Base-by-base conservation (phyloP, 345 rosid species). In the Lumnitzera littorea region DNA sequence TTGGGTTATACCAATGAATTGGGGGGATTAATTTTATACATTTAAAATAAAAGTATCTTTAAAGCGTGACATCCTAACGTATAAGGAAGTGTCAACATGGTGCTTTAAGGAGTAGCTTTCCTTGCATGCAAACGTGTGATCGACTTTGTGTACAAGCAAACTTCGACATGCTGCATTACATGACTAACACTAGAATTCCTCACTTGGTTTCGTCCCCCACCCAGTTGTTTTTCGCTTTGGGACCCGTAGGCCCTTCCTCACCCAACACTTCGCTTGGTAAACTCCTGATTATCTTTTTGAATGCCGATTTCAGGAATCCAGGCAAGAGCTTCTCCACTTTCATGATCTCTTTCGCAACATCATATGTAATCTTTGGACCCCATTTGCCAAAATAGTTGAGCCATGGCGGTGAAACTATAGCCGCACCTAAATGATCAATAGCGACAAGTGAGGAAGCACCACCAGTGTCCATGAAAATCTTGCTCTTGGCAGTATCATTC, bases 181-280 rank as follows among this genome's bases (percentile, higher is more conserved):
- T 27, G 4, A 27, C 31, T 27, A 7, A 36, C 7, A 1, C 43
- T 36, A 36, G 43, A 7, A 4, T 36, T 4, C 43, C 43, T 36
- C 10, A 36, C 1, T 6, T 36, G 13, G 27, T 49, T 62, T 68
- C 72, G 24, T 62, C 72, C 16, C 66, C 72, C 41, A 16, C 48
- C 72, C 72, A 68, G 62, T 46, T 62, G 57, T 31, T 56, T 55
- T 70, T 65, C 56, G 46, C 57, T 69, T 65, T 65, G 1, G 69
- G 70, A 16, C 65, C 66, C 2, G 67, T 52, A 17, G 72, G 72
- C 16, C 72, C 72, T 57, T 57, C 67, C 52, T 68, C 67, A 13
- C 72, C 72, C 12, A 68, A 58, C 23, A 62, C 56, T 60, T 68
- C 72, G 10, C 50, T 46, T 10, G 72, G 72, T 24, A 68, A 50